Evolutionary conservation across 2,329 filamentous ascomycete genomes (phyloP).

Genomic region (Achaetomium macrosporum): DNA sequence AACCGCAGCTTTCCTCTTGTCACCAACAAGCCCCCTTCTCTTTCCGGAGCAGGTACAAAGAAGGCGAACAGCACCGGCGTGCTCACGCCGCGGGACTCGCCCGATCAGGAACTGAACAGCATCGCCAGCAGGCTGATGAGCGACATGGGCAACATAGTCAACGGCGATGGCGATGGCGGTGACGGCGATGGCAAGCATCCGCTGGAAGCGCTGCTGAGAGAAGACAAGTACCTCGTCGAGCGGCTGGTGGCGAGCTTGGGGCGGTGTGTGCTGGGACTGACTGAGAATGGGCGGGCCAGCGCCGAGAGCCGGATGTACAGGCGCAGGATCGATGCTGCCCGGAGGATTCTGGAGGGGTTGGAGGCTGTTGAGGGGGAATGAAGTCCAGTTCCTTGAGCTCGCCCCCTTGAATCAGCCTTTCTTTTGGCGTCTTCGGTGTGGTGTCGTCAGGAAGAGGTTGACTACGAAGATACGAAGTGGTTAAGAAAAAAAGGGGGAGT

Average conservation of each 20-base stretch:
- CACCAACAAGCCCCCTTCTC: slow-evolving; percentile 35
- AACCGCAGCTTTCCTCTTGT: slow-evolving; percentile 58
- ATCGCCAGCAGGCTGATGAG: slow-evolving; percentile 45
- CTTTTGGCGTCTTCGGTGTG: neutral
- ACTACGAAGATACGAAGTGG: neutral
- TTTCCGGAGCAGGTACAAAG: slow-evolving; percentile 24
- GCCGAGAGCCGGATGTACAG: slow-evolving; percentile 60
- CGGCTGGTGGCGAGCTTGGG: slow-evolving; percentile 54
- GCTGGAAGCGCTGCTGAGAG: slow-evolving; percentile 43
- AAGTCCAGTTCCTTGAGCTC: no score
- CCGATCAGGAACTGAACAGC: slow-evolving; percentile 42
- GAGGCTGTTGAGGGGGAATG: slow-evolving; percentile 29
- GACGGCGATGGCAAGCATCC: slow-evolving; percentile 29
- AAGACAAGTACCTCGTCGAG: slow-evolving; percentile 57
- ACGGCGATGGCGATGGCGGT: slow-evolving; percentile 15
- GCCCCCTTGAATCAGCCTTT: no score
- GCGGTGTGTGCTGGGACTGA: slow-evolving; percentile 53
- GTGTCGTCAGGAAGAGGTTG: neutral
- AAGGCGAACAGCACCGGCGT: slow-evolving; percentile 37
- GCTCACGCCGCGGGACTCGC: slow-evolving; percentile 43
- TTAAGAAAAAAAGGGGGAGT: neutral
- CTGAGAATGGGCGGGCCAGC: slow-evolving; percentile 48
- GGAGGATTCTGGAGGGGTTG: slow-evolving; percentile 65
- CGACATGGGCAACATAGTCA: slow-evolving; percentile 40
- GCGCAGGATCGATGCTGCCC: slow-evolving; percentile 67